A percentile compares a stretch with the other conserved stretches of the same genome.
phyloP scores from a whole-genome alignment of 805 yeast species.

The Yamadazyma philogaea region DNA sequence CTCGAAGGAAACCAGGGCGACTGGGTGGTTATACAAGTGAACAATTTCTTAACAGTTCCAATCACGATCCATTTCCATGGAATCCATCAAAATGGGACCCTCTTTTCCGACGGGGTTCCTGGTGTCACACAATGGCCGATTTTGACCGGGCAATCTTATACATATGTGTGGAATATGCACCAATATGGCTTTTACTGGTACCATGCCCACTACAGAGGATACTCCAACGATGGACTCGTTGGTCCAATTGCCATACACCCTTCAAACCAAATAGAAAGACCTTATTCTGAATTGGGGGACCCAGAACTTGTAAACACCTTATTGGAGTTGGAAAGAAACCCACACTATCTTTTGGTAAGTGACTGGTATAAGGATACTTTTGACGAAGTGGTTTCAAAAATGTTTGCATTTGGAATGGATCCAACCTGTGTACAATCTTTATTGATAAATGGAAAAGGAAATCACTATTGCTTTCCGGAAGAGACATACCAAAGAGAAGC shows the following conservation, averaged over 20 bases:
- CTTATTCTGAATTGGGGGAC: constrained; percentile 27
- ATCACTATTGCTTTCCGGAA: constrained; percentile 21
- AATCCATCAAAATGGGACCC: constrained; percentile 42
- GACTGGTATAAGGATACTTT: constrained; percentile 40
- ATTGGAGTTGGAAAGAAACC: constrained; percentile 26
- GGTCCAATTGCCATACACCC: constrained; percentile 48
- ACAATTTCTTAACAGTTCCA: constrained; percentile 35
- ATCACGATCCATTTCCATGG: constrained; percentile 57
- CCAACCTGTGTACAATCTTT: constrained; percentile 32
- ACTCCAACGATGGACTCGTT: constrained; percentile 46
- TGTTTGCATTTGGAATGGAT: constrained; percentile 30
- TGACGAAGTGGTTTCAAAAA: constrained; percentile 31
- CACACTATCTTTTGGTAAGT: constrained; percentile 28
- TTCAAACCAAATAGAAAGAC: constrained; percentile 21
- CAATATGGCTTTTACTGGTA: constrained; percentile 56
- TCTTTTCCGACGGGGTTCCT: constrained; percentile 50
- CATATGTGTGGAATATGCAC: constrained; percentile 40
- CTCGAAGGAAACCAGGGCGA: constrained; percentile 34
- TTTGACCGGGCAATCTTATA: constrained; percentile 38
- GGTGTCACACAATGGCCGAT: constrained; percentile 52
- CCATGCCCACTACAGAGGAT: constrained; percentile 49
- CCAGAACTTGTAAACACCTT: constrained; percentile 25
- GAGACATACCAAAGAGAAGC: constrained; percentile 13
- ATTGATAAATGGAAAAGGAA: constrained; percentile 30
- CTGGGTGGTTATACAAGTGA: constrained; percentile 32